phyloP scores from a whole-genome alignment of 169 alveolate species.

The Babesia bovis region DNA sequence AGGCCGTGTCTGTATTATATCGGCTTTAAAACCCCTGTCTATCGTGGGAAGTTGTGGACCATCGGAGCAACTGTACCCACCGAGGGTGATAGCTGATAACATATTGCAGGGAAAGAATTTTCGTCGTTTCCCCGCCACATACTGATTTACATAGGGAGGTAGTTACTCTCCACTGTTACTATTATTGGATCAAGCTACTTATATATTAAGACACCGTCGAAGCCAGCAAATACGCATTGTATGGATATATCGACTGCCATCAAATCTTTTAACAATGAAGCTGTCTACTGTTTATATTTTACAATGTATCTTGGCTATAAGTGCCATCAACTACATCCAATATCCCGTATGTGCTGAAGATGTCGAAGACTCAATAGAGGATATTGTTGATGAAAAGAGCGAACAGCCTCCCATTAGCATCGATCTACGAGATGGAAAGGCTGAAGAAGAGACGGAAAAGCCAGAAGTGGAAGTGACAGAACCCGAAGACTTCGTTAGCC shows the following conservation, averaged over 20 bases:
- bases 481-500: slow-evolving; percentile 46
- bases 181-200: too few species aligned
- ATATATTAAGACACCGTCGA: too few species aligned
- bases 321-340: slow-evolving; percentile 3
- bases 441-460: neutral
- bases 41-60: too few species aligned
- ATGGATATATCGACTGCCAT: neutral
- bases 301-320: slow-evolving; percentile 5
- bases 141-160: too few species aligned
- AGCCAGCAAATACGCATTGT: neutral
- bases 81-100: too few species aligned
- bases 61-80: too few species aligned
- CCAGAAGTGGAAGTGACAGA: slow-evolving; percentile 25
- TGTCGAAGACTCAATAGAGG: neutral
- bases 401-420: too few species aligned
- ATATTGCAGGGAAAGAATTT: too few species aligned
- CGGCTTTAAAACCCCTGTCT: too few species aligned
- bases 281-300: neutral
- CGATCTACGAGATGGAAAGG: neutral
- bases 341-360: neutral
- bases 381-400: neutral
- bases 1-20: too few species aligned
- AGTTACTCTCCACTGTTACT: too few species aligned
- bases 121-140: too few species aligned
- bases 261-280: neutral